A percentile compares a stretch with the other conserved stretches of the same genome.
Conservation (phyloP, 1,139 yeast genomes). For the Waltiozyma sp. region DNA sequence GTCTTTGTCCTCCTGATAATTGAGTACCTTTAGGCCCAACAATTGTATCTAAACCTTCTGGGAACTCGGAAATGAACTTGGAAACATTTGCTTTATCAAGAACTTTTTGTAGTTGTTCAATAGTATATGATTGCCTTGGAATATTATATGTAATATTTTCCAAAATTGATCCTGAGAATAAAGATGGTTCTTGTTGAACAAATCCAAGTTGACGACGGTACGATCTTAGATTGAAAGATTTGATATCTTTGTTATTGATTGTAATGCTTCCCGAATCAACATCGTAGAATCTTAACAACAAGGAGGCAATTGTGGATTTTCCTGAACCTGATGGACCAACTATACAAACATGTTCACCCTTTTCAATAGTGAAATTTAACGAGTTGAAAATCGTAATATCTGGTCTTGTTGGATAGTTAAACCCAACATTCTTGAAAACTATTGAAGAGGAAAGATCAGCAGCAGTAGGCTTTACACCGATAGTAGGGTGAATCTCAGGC, state of each 20-base stretch:
- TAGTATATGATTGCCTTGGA: conserved; percentile 32
- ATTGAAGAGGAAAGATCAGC: conserved; percentile 38
- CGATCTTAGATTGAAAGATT: conserved; percentile 56
- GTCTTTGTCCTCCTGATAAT: conserved; percentile 80
- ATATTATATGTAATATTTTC: conserved; percentile 74
- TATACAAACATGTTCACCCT: conserved; percentile 75
- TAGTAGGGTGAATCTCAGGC: conserved; percentile 58
- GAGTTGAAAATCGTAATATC: conserved; percentile 56
- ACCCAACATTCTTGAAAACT: conserved; percentile 53
- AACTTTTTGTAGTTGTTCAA: conserved; percentile 31
- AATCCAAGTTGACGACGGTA: conserved; percentile 68
- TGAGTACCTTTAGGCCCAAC: conserved; percentile 88
- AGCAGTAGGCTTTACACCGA: conserved; percentile 30
- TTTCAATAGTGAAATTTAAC: conserved; percentile 47
- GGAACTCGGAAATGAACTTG: conserved; percentile 57
- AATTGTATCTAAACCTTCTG: conserved; percentile 68
- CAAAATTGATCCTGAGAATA: conserved; percentile 66
- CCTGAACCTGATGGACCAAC: conserved; percentile 94
- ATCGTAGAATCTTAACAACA: conserved; percentile 60
- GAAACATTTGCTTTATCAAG: conserved; percentile 56
- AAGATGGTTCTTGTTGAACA: conserved; percentile 82
- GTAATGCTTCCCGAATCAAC: conserved; percentile 49
- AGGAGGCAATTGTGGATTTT: conserved; percentile 71
- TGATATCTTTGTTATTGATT: conserved; percentile 58
- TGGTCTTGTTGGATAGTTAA: conserved; percentile 85